phyloP scores from a whole-genome alignment of 2,329 filamentous ascomycete genomes.

The Botrytis fabae region DNA sequence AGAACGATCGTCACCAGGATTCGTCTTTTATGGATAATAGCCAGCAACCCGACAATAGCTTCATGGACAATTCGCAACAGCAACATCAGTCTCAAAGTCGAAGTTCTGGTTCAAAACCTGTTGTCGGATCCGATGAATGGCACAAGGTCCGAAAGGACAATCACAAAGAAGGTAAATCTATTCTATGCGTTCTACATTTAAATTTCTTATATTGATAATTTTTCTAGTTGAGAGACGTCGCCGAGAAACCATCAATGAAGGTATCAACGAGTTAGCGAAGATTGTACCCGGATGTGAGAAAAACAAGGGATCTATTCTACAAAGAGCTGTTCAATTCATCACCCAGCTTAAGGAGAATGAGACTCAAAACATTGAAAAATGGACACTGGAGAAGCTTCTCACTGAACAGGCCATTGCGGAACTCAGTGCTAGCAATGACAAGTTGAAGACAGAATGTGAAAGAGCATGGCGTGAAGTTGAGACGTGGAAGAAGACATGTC shows the following conservation, averaged over 20 bases:
- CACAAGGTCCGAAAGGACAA: slow-evolving; percentile 97
- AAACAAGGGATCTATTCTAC: slow-evolving; percentile 96
- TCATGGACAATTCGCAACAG: slow-evolving; percentile 46
- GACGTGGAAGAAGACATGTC: slow-evolving; percentile 72
- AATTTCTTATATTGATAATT: slow-evolving; percentile 36
- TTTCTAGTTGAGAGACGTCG: slow-evolving; percentile 85
- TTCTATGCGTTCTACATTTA: not conserved
- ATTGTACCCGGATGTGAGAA: slow-evolving; percentile 98
- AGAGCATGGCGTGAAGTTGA: slow-evolving; percentile 75
- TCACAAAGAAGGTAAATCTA: slow-evolving; percentile 85
- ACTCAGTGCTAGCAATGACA: slow-evolving; percentile 82
- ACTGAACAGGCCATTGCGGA: slow-evolving; percentile 89
- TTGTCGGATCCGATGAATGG: slow-evolving; percentile 97
- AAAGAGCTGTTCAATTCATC: slow-evolving; percentile 92
- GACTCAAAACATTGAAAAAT: slow-evolving; percentile 89
- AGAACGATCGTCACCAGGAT: slow-evolving; percentile 42
- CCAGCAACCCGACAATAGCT: slow-evolving; percentile 37
- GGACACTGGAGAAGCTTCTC: slow-evolving; percentile 86
- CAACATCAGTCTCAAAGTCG: slow-evolving; percentile 27
- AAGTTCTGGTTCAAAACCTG: slow-evolving; percentile 62
- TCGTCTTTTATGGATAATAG: slow-evolving; percentile 45
- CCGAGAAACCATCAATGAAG: slow-evolving; percentile 97
- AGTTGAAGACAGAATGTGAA: slow-evolving; percentile 78
- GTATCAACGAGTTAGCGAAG: slow-evolving; percentile 96
- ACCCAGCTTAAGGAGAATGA: slow-evolving; percentile 93